Conservation (phyloP, 2,329 filamentous ascomycete genomes). For the Diaporthe vexans region DNA sequence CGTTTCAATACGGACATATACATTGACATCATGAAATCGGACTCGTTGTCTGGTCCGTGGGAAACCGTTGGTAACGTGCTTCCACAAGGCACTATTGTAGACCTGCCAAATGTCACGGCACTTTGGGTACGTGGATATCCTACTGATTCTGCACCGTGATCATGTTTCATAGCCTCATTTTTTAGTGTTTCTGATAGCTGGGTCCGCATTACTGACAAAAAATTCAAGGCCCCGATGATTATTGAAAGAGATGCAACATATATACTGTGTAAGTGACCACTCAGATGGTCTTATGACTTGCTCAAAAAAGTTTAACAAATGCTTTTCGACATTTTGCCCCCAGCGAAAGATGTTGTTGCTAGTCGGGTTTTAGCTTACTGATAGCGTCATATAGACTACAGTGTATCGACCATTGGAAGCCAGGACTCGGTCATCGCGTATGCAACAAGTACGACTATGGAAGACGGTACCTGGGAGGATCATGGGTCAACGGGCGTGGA, state of each 20-base stretch:
- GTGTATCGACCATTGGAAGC: slow-evolving; percentile 71
- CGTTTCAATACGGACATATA: slow-evolving; percentile 57
- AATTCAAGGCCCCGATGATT: slow-evolving; percentile 72
- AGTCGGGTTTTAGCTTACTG: not conserved
- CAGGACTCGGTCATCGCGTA: slow-evolving; percentile 75
- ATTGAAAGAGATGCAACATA: slow-evolving; percentile 68
- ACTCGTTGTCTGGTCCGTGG: slow-evolving; percentile 34
- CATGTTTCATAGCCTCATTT: not conserved
- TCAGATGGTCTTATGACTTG: too few relatives aligned
- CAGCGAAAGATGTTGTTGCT: not conserved
- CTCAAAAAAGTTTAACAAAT: too few relatives aligned
- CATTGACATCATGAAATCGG: slow-evolving; percentile 52
- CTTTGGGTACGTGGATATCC: slow-evolving; percentile 34
- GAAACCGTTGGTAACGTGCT: slow-evolving; percentile 37
- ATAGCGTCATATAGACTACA: slow-evolving; percentile 59
- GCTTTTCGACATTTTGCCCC: too few relatives aligned
- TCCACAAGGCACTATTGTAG: slow-evolving; percentile 30
- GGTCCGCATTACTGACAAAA: not conserved
- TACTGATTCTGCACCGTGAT: not conserved
- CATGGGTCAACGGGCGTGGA: slow-evolving; percentile 64
- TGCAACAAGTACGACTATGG: slow-evolving; percentile 52
- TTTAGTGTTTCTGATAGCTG: not conserved
- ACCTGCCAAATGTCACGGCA: slow-evolving; percentile 29
- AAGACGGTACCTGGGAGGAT: slow-evolving; percentile 64
- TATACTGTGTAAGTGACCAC: slow-evolving; percentile 62